A percentile compares a stretch with the other conserved stretches of the same genome.
Evolutionary conservation across 768 basidiomycete species (phyloP).

Genomic region (Neoboletus magnificus): DNA sequence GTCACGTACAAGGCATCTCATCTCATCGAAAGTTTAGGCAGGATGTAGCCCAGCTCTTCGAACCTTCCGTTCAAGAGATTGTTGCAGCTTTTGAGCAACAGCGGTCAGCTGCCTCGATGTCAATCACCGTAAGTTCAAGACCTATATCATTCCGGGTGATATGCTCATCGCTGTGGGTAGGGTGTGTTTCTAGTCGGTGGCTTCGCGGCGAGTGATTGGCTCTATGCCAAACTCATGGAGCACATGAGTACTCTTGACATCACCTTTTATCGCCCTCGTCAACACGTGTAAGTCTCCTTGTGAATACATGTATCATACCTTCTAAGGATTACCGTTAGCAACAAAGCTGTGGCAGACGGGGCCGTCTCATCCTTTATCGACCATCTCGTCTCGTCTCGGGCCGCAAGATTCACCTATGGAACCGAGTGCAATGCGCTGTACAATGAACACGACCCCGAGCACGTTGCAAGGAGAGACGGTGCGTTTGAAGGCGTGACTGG

Average conservation of each 20-base stretch:
- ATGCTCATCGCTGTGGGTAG: background rate
- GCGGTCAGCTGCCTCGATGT: slow-evolving; percentile 3
- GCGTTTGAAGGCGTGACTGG: slow-evolving; percentile 12
- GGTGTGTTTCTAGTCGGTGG: slow-evolving; percentile 14
- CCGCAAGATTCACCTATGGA: slow-evolving; percentile 13
- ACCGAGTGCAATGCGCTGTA: slow-evolving; percentile 13
- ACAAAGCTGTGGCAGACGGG: slow-evolving; percentile 15
- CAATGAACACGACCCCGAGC: slow-evolving; percentile 7
- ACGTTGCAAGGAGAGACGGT: background rate
- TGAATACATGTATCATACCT: background rate
- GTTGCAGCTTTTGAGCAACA: slow-evolving; percentile 14
- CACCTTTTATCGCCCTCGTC: slow-evolving; percentile 9
- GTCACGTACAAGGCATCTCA: slow-evolving; percentile 31
- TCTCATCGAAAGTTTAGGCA: slow-evolving; percentile 26
- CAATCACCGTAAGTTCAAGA: slow-evolving; percentile 3
- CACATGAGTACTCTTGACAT: slow-evolving; percentile 6
- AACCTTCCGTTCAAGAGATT: slow-evolving; percentile 13
- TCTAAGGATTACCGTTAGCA: background rate
- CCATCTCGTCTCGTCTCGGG: slow-evolving; percentile 9
- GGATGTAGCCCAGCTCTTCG: slow-evolving; percentile 11
- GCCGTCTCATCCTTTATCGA: slow-evolving; percentile 12
- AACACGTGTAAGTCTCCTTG: slow-evolving; percentile 11
- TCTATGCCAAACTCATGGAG: slow-evolving; percentile 11
- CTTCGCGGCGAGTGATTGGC: slow-evolving; percentile 13
- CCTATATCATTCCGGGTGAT: background rate